phyloP scores from a whole-genome alignment of 164 flowering plant genomes.

The Sedum album region DNA sequence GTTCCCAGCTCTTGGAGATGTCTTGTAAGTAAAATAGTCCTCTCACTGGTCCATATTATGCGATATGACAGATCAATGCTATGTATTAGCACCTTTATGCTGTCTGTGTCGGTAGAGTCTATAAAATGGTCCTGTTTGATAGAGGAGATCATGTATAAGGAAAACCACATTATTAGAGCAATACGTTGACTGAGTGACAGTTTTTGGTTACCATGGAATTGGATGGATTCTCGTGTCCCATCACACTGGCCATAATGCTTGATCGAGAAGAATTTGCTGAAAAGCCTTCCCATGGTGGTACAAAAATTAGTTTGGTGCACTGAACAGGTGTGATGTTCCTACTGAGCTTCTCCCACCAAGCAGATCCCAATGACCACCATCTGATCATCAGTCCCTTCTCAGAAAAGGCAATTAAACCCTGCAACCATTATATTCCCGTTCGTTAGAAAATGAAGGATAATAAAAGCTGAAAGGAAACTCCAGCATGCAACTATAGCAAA shows the following conservation, averaged over 20 bases:
- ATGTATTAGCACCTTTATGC: constrained; percentile 45
- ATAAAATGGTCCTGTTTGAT: constrained; percentile 39
- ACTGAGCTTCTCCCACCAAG: constrained; percentile 96
- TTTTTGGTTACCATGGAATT: constrained; percentile 40
- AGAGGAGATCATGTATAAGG: neutral
- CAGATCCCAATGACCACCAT: constrained; percentile 98
- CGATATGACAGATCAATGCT: constrained; percentile 81
- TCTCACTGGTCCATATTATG: constrained; percentile 59
- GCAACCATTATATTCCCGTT: constrained; percentile 13
- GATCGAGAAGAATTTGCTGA: constrained; percentile 77
- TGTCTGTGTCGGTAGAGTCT: constrained; percentile 33
- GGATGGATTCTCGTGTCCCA: constrained; percentile 31
- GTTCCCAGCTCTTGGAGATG: constrained; percentile 65
- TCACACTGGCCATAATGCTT: constrained; percentile 72
- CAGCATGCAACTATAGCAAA: neutral
- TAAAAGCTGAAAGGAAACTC: neutral
- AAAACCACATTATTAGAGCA: neutral
- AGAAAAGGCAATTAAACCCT: constrained; percentile 97
- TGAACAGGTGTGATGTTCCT: constrained; percentile 72
- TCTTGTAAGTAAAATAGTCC: constrained; percentile 48
- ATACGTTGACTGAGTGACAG: no score
- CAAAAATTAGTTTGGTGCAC: constrained; percentile 86
- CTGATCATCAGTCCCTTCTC: constrained; percentile 94
- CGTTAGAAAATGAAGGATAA: neutral
- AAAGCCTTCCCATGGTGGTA: constrained; percentile 97